Evolutionary conservation across 106 monocot species (phyloP).

Genomic region (Dendrobium huoshanense): DNA sequence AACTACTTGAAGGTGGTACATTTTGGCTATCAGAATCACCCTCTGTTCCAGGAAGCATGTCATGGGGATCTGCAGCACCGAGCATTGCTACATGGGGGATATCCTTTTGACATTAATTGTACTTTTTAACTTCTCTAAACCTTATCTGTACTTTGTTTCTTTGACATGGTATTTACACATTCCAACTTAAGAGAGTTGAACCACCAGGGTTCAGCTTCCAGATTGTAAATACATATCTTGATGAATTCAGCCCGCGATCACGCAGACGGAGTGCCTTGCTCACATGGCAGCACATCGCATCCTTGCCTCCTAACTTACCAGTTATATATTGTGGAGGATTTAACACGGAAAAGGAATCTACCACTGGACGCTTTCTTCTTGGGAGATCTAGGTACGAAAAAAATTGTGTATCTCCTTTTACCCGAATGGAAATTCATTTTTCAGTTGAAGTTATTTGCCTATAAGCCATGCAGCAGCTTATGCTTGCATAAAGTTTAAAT

Average conservation of each 20-base stretch:
- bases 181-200: slow-evolving; percentile 87
- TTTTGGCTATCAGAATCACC: slow-evolving; percentile 99
- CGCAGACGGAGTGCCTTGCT: slow-evolving; percentile 88
- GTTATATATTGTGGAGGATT: slow-evolving; percentile 96
- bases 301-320: slow-evolving; percentile 81
- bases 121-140: background rate
- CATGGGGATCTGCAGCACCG: slow-evolving; percentile 86
- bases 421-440: background rate
- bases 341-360: slow-evolving; percentile 88
- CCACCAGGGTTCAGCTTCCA: slow-evolving; percentile 91
- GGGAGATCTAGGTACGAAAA: slow-evolving; percentile 81
- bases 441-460: background rate
- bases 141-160: slow-evolving; percentile 20
- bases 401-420: background rate
- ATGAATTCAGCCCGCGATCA: slow-evolving; percentile 81
- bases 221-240: slow-evolving; percentile 87
- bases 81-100: slow-evolving; percentile 98
- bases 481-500: no score
- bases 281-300: slow-evolving; percentile 98
- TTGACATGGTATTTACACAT: slow-evolving; percentile 87
- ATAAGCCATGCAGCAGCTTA: no score
- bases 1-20: slow-evolving; percentile 90
- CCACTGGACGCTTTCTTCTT: slow-evolving; percentile 92
- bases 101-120: slow-evolving; percentile 44
- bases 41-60: slow-evolving; percentile 89